Evolutionary conservation across 306 rosid species (phyloP), one percentile per base, ranked within the genome.

Genomic region (Prunus dulcis): DNA sequence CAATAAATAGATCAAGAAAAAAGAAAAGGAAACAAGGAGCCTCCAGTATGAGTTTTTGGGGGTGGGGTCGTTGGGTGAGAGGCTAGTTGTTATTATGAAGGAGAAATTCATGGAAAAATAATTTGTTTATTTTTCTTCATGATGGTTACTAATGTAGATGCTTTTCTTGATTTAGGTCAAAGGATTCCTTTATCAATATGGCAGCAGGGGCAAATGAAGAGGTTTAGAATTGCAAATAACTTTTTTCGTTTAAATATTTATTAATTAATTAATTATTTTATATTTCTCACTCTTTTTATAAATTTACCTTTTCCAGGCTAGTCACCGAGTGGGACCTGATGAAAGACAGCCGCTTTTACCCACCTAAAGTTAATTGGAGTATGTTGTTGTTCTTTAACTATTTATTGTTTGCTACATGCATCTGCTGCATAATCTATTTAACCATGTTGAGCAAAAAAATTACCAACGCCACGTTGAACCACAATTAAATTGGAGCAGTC

Each of bases 121-220:
- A 53, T 67, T 51, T 23, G 32, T 27, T 14, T 30, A 28, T 17
- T 32, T 64, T 22, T 47, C 4, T 20, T 17, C 67, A 20, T 57
- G 12, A 6, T 71, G 41, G 30, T 65, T 66, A 50, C 67, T 66
- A 38, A 58, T 19, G 12, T 10, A 66, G 28, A 2, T 11, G 38
- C 9, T 63, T 14, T 11, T 19, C 22, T 13, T 25, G 47, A 25
- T 83, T 22, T 88, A 95, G 99, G 86, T 87, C 97, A 52, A 96
- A 88, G 81, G 97, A 93, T 18, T 84, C 97, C 71, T 93, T 96
- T 51, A 72, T 96, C 77, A 81, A 91, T 84, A 96, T 96, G 82
- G 85, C 99, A 72, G 98, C 97, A 28, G 99, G 98, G 83, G 99
- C 98, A 76, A 96, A 84, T 82, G 99, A 96, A 64, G 99, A 96